phyloP scores from a whole-genome alignment of 768 basidiomycete species.

The Neoboletus magnificus region DNA sequence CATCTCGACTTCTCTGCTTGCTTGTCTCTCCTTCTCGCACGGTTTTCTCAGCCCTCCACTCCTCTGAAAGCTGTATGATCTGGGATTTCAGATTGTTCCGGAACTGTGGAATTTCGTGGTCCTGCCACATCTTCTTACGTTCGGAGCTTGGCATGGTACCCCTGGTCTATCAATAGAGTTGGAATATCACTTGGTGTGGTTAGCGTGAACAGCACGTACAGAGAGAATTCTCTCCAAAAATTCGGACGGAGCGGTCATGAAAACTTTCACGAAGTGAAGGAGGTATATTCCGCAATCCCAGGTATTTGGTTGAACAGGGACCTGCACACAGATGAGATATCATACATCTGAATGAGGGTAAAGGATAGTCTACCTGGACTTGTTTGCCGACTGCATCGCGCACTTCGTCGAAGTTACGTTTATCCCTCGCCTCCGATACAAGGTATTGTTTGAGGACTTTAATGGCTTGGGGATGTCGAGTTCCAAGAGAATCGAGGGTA shows the following conservation, averaged over 20 bases:
- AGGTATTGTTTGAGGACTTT: constrained; percentile 68
- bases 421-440: constrained; percentile 72
- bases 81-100: constrained; percentile 44
- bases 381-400: constrained; percentile 43
- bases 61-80: constrained; percentile 47
- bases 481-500: constrained; percentile 86
- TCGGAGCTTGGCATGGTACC: constrained; percentile 35
- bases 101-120: constrained; percentile 41
- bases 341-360: not conserved
- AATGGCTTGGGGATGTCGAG: constrained; percentile 61
- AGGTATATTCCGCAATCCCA: constrained; percentile 94
- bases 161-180: constrained; percentile 24
- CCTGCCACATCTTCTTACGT: constrained; percentile 52
- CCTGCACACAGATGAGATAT: constrained; percentile 42
- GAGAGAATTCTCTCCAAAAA: constrained; percentile 50
- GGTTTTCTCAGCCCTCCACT: constrained; percentile 49
- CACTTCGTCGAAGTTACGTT: constrained; percentile 43
- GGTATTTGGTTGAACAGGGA: constrained; percentile 84
- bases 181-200: not conserved
- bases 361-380: constrained; percentile 44
- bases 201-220: constrained; percentile 7
- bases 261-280: constrained; percentile 78
- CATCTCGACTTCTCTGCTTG: constrained; percentile 26
- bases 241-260: constrained; percentile 59
- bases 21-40: constrained; percentile 34